Conservation (phyloP, 2,329 filamentous ascomycete genomes). For the Hypoxylon rubiginosum region DNA sequence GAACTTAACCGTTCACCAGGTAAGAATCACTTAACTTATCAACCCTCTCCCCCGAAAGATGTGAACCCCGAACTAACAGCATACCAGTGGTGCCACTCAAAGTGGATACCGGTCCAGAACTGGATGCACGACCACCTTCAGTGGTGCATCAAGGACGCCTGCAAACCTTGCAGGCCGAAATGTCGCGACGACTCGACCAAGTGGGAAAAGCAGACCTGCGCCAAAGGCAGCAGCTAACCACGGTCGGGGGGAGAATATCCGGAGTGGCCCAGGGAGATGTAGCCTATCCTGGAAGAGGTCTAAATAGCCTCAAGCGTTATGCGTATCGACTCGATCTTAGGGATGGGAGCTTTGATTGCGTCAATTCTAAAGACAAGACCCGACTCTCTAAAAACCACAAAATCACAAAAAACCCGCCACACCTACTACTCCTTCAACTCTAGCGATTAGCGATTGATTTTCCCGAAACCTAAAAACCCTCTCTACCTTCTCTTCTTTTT, state of each 20-base stretch:
- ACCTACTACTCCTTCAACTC: not conserved
- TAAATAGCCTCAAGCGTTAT: too few relatives aligned
- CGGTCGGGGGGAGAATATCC: too few relatives aligned
- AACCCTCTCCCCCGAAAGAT: too few relatives aligned
- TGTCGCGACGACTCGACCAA: not conserved
- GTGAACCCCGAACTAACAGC: too few relatives aligned
- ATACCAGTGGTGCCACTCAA: slow-evolving; percentile 3
- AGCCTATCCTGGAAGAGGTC: too few relatives aligned
- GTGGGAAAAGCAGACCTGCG: slow-evolving; percentile 13
- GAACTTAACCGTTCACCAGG: slow-evolving; percentile 12
- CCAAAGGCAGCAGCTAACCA: too few relatives aligned
- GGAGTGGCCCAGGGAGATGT: too few relatives aligned
- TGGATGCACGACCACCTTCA: slow-evolving; percentile 21
- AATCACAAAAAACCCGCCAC: not conserved
- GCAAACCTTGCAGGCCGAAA: slow-evolving; percentile 1
- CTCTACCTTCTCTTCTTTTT: not conserved
- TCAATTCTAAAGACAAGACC: not conserved
- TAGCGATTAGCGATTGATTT: not conserved
- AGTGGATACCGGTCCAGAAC: slow-evolving; percentile 3
- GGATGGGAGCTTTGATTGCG: not conserved
- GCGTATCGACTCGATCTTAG: too few relatives aligned
- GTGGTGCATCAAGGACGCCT: slow-evolving; percentile 15
- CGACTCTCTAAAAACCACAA: too few relatives aligned
- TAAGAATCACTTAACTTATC: not conserved
- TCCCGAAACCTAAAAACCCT: not conserved